These are phyloP conservation scores for Yamadazyma triangularis DNA, from an alignment of 1,139 yeast genomes.

Conservation along the genomic window DNA sequence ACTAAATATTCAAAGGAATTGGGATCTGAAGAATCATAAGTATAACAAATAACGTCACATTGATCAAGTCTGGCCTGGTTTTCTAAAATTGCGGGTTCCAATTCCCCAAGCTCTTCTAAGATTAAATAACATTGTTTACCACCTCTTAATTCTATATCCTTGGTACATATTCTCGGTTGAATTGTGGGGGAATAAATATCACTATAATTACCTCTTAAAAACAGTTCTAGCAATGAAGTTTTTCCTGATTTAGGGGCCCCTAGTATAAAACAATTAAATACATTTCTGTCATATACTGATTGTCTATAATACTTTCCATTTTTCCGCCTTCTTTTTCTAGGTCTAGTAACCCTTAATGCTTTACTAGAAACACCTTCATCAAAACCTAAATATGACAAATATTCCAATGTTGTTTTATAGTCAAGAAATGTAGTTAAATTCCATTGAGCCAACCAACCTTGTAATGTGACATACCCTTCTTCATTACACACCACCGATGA, in stretches of 20 bases:
- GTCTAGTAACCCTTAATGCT: slow-evolving; percentile 79
- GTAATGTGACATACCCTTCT: slow-evolving; percentile 82
- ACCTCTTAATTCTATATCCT: slow-evolving; percentile 90
- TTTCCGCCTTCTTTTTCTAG: slow-evolving; percentile 62
- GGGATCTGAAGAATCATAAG: slow-evolving; percentile 94
- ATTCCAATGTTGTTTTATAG: slow-evolving; percentile 77
- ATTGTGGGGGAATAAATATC: slow-evolving; percentile 79
- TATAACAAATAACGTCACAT: slow-evolving; percentile 86
- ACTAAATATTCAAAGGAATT: slow-evolving; percentile 84
- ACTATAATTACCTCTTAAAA: slow-evolving; percentile 68
- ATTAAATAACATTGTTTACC: slow-evolving; percentile 94
- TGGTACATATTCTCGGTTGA: slow-evolving; percentile 75
- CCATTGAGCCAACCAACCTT: slow-evolving; percentile 99
- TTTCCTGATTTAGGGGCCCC: slow-evolving; percentile 89
- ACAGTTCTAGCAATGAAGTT: slow-evolving; percentile 75
- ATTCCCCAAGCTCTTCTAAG: slow-evolving; percentile 83
- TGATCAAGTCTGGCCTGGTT: slow-evolving; percentile 68
- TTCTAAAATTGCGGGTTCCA: slow-evolving; percentile 77
- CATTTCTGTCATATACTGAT: slow-evolving; percentile 75
- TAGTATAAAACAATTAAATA: slow-evolving; percentile 80
- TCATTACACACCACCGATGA: slow-evolving; percentile 84
- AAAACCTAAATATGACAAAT: slow-evolving; percentile 84
- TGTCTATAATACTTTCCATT: slow-evolving; percentile 66
- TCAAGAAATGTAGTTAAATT: slow-evolving; percentile 89
- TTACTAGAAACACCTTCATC: slow-evolving; percentile 46